Percentiles rank a stretch among this genome's conserved stretches.
Evolutionary conservation across 139 green algal genomes (phyloP).

Genomic region (Chlorella vulgaris): DNA sequence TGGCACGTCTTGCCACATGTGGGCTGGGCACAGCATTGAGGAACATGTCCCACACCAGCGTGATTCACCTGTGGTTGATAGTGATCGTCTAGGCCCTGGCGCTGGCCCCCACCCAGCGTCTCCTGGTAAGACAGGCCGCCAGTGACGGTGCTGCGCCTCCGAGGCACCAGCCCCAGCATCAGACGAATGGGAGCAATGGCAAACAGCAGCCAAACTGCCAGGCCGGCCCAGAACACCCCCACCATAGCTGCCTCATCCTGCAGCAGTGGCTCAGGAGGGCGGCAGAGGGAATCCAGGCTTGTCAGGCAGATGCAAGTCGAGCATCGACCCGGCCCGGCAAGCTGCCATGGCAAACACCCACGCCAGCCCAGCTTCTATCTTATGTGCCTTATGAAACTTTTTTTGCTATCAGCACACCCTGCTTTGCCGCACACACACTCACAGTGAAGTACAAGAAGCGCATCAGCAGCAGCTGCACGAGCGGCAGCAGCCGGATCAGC

Average conservation of each 20-base stretch:
- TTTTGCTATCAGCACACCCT: too few species aligned
- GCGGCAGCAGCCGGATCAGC: slow-evolving; percentile 53
- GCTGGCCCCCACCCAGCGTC: slow-evolving; percentile 30
- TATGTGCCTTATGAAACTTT: too few species aligned
- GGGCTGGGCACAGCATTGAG: not conserved
- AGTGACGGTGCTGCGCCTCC: slow-evolving; percentile 22
- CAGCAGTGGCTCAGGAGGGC: not conserved
- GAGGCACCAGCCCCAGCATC: slow-evolving; percentile 33
- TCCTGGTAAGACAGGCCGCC: slow-evolving; percentile 33
- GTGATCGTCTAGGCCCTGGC: slow-evolving; percentile 31
- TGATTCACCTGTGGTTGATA: slow-evolving; percentile 31
- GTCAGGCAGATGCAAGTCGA: too few species aligned
- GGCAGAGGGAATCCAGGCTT: too few species aligned
- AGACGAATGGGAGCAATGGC: slow-evolving; percentile 37
- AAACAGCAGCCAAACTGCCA: slow-evolving; percentile 56
- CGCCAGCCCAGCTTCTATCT: too few species aligned
- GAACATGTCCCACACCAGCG: not conserved
- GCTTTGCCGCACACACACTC: not conserved
- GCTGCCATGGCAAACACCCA: too few species aligned
- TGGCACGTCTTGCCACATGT: not conserved
- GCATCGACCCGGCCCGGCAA: too few species aligned
- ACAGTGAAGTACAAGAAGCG: slow-evolving; percentile 51
- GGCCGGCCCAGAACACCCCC: slow-evolving; percentile 51
- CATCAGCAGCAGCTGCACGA: slow-evolving; percentile 63
- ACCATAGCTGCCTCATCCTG: slow-evolving; percentile 30